phyloP scores from a whole-genome alignment of 148 eudicot genomes.

The Bassia scoparia region DNA sequence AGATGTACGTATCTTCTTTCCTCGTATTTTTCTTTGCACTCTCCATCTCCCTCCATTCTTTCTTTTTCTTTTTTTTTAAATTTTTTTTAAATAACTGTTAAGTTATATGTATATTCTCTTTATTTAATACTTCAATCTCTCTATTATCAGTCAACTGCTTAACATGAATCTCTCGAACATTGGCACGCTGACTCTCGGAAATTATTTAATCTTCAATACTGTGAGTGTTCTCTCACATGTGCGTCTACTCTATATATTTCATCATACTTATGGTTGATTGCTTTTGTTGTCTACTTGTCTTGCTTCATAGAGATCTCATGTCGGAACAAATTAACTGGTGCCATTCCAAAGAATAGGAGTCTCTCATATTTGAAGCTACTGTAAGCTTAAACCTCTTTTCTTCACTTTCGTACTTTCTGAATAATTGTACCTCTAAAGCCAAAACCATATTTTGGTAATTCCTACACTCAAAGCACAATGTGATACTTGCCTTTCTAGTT shows the following conservation, averaged over 20 bases:
- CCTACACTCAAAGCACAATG: too few relatives aligned
- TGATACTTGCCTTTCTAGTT: not conserved
- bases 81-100: too few relatives aligned
- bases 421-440: too few relatives aligned
- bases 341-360: slow-evolving; percentile 77
- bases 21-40: not conserved
- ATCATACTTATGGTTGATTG: slow-evolving; percentile 6
- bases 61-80: not conserved
- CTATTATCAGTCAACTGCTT: slow-evolving; percentile 69
- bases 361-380: slow-evolving; percentile 53
- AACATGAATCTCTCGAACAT: slow-evolving; percentile 65
- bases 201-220: slow-evolving; percentile 52
- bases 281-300: not conserved
- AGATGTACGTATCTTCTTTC: slow-evolving; percentile 59
- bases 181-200: slow-evolving; percentile 76
- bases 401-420: not conserved
- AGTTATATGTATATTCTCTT: too few relatives aligned
- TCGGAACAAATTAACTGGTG: slow-evolving; percentile 74
- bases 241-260: not conserved
- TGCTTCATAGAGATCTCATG: slow-evolving; percentile 78
- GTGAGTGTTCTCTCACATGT: slow-evolving; percentile 40
- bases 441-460: too few relatives aligned
- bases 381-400: slow-evolving; percentile 44
- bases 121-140: too few relatives aligned
- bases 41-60: not conserved